phyloP scores from a whole-genome alignment of 202 grass and related monocot species.

The Eragrostis tef region DNA sequence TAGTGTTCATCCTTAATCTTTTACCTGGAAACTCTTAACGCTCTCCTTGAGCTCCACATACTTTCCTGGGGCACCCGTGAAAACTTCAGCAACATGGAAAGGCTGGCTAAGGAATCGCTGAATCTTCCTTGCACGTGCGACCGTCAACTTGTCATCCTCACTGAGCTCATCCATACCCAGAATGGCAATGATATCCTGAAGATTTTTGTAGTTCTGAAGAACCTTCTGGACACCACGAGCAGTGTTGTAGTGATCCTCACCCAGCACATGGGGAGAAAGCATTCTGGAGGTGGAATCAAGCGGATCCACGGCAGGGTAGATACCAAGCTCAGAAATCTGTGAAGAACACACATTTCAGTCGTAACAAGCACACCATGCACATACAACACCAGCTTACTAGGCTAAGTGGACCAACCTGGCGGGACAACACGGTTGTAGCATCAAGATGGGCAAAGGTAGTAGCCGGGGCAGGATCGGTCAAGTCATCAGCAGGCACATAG shows the following conservation, averaged over 20 bases:
- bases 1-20: background rate
- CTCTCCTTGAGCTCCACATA: conserved; percentile 96
- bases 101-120: conserved; percentile 95
- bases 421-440: conserved; percentile 97
- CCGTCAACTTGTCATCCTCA: conserved; percentile 95
- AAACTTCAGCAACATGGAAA: conserved; percentile 98
- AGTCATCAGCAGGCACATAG: conserved; percentile 99
- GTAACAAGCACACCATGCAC: conserved; percentile 17
- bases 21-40: conserved; percentile 89
- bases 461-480: conserved; percentile 98
- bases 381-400: no score
- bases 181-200: conserved; percentile 99
- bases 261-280: conserved; percentile 93
- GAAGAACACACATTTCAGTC: conserved; percentile 17
- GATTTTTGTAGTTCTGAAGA: conserved; percentile 99
- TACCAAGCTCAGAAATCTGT: conserved; percentile 97
- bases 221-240: conserved; percentile 99
- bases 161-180: conserved; percentile 99
- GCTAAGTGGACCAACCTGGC: conserved; percentile 63
- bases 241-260: conserved; percentile 94
- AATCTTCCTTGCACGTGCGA: conserved; percentile 96
- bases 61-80: conserved; percentile 97
- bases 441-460: conserved; percentile 99
- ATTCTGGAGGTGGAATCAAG: conserved; percentile 98
- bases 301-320: conserved; percentile 94